These are phyloP conservation scores for Macadamia tetraphylla DNA, from an alignment of 164 flowering plant genomes.

Conservation along the genomic window DNA sequence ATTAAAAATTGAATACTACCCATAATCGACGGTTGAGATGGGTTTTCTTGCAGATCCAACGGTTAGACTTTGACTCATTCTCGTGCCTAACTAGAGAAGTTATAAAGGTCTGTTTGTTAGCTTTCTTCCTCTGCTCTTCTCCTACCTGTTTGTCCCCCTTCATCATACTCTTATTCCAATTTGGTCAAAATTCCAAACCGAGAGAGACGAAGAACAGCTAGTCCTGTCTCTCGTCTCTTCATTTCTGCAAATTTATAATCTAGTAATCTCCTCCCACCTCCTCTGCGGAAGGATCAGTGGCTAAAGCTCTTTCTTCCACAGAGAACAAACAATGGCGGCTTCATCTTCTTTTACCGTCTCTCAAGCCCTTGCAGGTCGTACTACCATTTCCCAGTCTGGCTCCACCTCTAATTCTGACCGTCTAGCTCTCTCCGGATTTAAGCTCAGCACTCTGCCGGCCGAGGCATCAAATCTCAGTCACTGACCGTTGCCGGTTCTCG, in stretches of 20 bases:
- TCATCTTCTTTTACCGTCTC: conserved; percentile 37
- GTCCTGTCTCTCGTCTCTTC: neutral
- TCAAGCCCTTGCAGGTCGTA: conserved; percentile 23
- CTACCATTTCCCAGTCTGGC: conserved; percentile 34
- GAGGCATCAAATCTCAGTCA: conserved; percentile 33
- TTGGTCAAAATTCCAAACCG: neutral
- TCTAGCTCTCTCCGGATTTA: conserved; percentile 17
- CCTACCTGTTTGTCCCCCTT: too few relatives aligned
- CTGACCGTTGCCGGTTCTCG: conserved; percentile 15
- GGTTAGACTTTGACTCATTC: neutral
- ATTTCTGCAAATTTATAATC: neutral
- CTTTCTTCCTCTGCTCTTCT: too few relatives aligned
- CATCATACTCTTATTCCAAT: too few relatives aligned
- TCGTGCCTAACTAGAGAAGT: neutral
- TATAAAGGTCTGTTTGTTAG: too few relatives aligned
- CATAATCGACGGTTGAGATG: conserved; percentile 30
- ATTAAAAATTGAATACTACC: conserved; percentile 28
- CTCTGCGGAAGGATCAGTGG: neutral
- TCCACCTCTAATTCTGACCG: conserved; percentile 16
- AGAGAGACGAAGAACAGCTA: neutral
- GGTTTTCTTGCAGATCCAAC: neutral
- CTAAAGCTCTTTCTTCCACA: conserved; percentile 4
- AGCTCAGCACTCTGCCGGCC: conserved; percentile 18
- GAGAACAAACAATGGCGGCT: conserved; percentile 29
- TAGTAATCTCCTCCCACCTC: neutral